Base-by-base conservation (phyloP, 305 asterid genomes). In the Petunia hybrid region DNA sequence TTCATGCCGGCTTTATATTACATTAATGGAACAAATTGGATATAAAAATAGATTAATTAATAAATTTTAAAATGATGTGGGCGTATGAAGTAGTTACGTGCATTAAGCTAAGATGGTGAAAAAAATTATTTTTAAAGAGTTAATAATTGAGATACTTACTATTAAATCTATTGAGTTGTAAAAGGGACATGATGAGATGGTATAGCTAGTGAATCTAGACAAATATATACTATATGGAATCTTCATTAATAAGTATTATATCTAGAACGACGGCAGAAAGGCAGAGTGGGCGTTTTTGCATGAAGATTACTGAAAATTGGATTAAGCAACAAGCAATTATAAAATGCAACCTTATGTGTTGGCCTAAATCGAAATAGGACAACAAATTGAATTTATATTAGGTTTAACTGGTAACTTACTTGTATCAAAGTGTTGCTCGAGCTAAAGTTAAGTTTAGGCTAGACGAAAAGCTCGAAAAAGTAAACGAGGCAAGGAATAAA, bases 181-280 rank as follows among this genome's bases (percentile, higher is more conserved):
- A 71, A 48, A 71, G 43, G 77, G 43, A 71, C 61, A 48, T 71
- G 61, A n/a, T 67, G 75, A 35, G 61, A n/a, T 67, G 75, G 51
- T 67, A 42, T 22, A 22, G 31, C 31, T 22, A 22, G 31, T 22
- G 31, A 22, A 22, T 22, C 31, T 22, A 22, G 31, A 22, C 31
- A 22, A 22, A 22, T 22, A 22, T 22, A 22, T 22, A 22, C 31
- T 22, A 22, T 22, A 22, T 22, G 31, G 31, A 22, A 67, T 66
- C 40, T 67, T 22, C 43, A 71, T 31, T 71, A 48, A 71, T 35
- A 71, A 48, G 13, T 70, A 45, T 3, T 51, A 51, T 51, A 10
- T 14, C 9, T 71, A 71, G 43, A 36, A 71, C 8, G 78, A 71
- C 78, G 42, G 22, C 78, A 71, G 12, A 71, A 71, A 35, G 78